phyloP scores from a whole-genome alignment of 2,329 filamentous ascomycete genomes.

The Aureobasidium sp. region DNA sequence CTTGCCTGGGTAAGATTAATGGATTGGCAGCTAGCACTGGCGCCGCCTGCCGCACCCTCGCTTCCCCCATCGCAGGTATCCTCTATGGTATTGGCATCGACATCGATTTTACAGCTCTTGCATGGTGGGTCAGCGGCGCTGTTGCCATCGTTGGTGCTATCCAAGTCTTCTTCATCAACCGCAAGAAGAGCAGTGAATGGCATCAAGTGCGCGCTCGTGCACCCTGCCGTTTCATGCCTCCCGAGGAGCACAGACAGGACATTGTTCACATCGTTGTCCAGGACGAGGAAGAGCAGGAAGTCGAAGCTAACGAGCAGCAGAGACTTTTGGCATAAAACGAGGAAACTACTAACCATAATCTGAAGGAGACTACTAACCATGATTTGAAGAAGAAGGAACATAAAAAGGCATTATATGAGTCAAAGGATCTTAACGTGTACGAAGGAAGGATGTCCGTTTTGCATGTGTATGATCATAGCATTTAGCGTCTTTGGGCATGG shows the following conservation, averaged over 20 bases:
- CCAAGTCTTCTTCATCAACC: constrained; percentile 51
- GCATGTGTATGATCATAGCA: neutral
- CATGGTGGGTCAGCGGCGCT: constrained; percentile 54
- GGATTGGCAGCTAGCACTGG: constrained; percentile 65
- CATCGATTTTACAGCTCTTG: constrained; percentile 52
- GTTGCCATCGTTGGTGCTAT: constrained; percentile 50
- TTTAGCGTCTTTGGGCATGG: neutral
- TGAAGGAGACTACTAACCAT: neutral
- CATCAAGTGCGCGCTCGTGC: constrained; percentile 21
- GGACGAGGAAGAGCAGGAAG: constrained; percentile 12
- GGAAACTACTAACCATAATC: neutral
- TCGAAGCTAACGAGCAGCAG: neutral
- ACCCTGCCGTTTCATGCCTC: constrained; percentile 25
- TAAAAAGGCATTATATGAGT: neutral
- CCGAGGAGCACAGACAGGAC: constrained; percentile 18
- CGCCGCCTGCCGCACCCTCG: constrained; percentile 63
- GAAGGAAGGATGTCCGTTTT: neutral
- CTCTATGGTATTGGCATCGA: constrained; percentile 57
- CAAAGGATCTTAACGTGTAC: neutral
- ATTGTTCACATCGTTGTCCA: constrained; percentile 22
- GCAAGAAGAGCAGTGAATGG: constrained; percentile 38
- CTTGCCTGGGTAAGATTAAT: constrained; percentile 62
- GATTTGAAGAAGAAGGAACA: neutral
- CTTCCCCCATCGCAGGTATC: constrained; percentile 60
- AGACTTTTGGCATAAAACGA: neutral